These are phyloP conservation scores for Melaleuca quinquenervia DNA, from an alignment of 345 rosid genomes.

Conservation along the genomic window DNA sequence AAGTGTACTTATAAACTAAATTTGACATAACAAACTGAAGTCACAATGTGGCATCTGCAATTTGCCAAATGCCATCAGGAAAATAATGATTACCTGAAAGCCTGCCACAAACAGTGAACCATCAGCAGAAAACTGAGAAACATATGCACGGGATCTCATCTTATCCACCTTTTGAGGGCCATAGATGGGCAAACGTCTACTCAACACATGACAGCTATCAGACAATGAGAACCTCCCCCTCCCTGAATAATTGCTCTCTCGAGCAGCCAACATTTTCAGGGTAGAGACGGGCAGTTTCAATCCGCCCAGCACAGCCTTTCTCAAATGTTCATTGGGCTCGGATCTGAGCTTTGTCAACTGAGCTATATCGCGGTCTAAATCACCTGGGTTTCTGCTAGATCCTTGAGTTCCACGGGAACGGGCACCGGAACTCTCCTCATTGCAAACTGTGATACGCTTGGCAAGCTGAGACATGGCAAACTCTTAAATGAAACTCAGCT, in stretches of 20 bases:
- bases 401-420: background rate
- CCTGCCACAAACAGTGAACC: slow-evolving; percentile 54
- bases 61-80: background rate
- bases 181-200: slow-evolving; percentile 43
- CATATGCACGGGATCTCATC: slow-evolving; percentile 32
- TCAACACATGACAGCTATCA: slow-evolving; percentile 47
- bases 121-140: slow-evolving; percentile 57
- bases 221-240: slow-evolving; percentile 49
- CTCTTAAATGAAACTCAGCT: background rate
- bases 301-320: slow-evolving; percentile 9
- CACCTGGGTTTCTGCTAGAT: slow-evolving; percentile 1
- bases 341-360: slow-evolving; percentile 45
- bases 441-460: background rate
- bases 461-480: background rate
- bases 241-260: slow-evolving; percentile 49
- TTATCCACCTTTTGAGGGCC: slow-evolving; percentile 37
- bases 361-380: slow-evolving; percentile 36
- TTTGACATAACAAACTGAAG: background rate
- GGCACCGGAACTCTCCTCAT: background rate
- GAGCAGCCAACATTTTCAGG: slow-evolving; percentile 46
- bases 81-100: slow-evolving; percentile 33
- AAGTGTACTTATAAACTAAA: background rate
- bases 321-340: slow-evolving; percentile 21
- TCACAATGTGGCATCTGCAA: background rate
- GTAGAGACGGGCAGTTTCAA: slow-evolving; percentile 34